Base-by-base conservation (phyloP, 495 filamentous ascomycete genomes). In the Aspergillus panamensis region DNA sequence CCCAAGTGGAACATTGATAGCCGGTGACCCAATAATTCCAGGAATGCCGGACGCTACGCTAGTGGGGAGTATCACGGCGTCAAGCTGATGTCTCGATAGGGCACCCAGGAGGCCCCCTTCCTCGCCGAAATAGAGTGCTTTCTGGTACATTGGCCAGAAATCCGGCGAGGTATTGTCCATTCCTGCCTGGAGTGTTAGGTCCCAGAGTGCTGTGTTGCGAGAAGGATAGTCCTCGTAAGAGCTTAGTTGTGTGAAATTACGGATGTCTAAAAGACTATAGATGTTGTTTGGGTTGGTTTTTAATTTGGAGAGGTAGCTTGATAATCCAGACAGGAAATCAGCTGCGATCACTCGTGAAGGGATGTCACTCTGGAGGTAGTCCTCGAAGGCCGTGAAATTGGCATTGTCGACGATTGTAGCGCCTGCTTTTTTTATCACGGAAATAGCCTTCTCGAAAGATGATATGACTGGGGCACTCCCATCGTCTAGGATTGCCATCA, bases 1-100 rank as follows among this genome's bases (percentile, higher is more conserved):
- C 1, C 80, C 82, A 52, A 84, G 63, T 1, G 81, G 81, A 10
- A 84, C 79, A 0, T 79, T 82, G 32, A 83, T 66, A 43, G 77
- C 71, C 1, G 81, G 81, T 3, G 70, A 71, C 1, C 81, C 81
- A 8, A 80, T 65, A 19, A 82, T 58, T 0, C 78, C 80, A 8
- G 79, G 77, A 12, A 81, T 66, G 6, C 62, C 65, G 1, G 76
- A 57, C 3, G 77, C 66, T 52, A 77, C 62, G 8, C 62, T 10
- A 1, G 81, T 82, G 0, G 81, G 81, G 13, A 84, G 47, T 14
- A 84, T 72, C 43, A 84, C 64, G 0, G 80, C 81, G 56, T 80
- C 78, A 13, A 81, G 71, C 5, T 73, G 70, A 62, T 77, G 67
- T 7, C 70, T 73, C 21, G 66, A 53, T 3, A 84, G 61, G 0